A percentile compares a stretch with the other conserved stretches of the same genome.
These are phyloP conservation scores for Pichia pseudocactophila DNA, from an alignment of 805 yeast species.

Conservation along the genomic window DNA sequence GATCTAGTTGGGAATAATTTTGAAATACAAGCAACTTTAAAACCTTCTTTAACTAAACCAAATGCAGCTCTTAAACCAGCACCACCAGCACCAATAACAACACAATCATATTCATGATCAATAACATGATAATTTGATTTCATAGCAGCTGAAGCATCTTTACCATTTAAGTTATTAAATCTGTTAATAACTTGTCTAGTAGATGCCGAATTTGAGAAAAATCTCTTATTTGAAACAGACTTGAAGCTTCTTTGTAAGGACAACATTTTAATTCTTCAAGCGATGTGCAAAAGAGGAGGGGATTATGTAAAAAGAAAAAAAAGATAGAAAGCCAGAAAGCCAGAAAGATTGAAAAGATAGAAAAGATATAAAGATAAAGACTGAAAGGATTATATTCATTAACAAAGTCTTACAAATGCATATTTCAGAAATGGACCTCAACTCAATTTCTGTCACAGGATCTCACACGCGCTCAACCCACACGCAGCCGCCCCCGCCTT, in stretches of 20 bases:
- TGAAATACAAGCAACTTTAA: slow-evolving; percentile 94
- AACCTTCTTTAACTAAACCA: slow-evolving; percentile 95
- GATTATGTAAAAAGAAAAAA: not conserved
- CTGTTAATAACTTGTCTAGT: slow-evolving; percentile 28
- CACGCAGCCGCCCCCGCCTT: too few species aligned
- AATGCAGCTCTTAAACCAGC: slow-evolving; percentile 98
- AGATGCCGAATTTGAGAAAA: slow-evolving; percentile 23
- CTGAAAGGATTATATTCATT: too few species aligned
- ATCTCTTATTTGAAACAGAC: slow-evolving; percentile 17
- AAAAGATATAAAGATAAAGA: too few species aligned
- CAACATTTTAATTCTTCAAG: slow-evolving; percentile 15
- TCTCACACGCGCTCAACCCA: too few species aligned
- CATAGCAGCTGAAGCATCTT: slow-evolving; percentile 44
- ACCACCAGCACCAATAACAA: slow-evolving; percentile 98
- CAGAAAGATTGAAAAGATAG: too few species aligned
- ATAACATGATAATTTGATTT: slow-evolving; percentile 78
- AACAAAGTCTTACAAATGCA: too few species aligned
- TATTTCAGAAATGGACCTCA: too few species aligned
- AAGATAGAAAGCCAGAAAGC: too few species aligned
- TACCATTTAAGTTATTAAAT: slow-evolving; percentile 37
- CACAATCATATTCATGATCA: slow-evolving; percentile 97
- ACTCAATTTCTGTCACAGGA: too few species aligned
- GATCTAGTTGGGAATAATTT: slow-evolving; percentile 97
- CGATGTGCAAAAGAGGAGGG: not conserved
- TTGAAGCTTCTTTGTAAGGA: slow-evolving; percentile 19